These are phyloP conservation scores for Malus fusca DNA, from an alignment of 306 rosid species.

Conservation along the genomic window DNA sequence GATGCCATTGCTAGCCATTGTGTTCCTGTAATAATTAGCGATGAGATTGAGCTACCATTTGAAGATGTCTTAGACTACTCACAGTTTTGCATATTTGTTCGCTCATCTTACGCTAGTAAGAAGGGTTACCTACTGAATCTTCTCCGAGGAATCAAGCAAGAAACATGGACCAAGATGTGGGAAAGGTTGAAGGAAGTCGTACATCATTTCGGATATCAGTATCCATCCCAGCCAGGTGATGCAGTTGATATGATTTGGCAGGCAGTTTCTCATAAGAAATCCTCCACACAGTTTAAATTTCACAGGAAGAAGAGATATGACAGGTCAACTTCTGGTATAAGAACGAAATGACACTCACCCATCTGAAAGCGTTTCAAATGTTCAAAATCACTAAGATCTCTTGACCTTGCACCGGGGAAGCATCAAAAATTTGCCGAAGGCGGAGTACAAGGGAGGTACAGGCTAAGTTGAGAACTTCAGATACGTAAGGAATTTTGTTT, in stretches of 20 bases:
- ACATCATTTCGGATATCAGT: constrained; percentile 62
- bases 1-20: constrained; percentile 90
- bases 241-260: constrained; percentile 86
- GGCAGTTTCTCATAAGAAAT: constrained; percentile 55
- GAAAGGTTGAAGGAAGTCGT: constrained; percentile 55
- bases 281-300: constrained; percentile 26
- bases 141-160: constrained; percentile 49
- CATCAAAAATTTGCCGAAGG: not conserved
- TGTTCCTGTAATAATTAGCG: constrained; percentile 83
- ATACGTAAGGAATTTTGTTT: not conserved
- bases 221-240: constrained; percentile 63
- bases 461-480: not conserved
- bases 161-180: constrained; percentile 81
- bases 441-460: constrained; percentile 6
- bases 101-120: constrained; percentile 45
- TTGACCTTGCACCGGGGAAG: constrained; percentile 6
- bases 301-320: constrained; percentile 58
- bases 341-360: constrained; percentile 10
- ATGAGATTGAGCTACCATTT: constrained; percentile 78
- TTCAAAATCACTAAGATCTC: constrained; percentile 3
- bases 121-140: constrained; percentile 62
- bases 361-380: constrained; percentile 5
- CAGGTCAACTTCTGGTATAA: constrained; percentile 33
- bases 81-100: constrained; percentile 58
- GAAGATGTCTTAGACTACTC: constrained; percentile 87